Conservation (phyloP, 257 asterid species). For the Linderniella brevidens region DNA sequence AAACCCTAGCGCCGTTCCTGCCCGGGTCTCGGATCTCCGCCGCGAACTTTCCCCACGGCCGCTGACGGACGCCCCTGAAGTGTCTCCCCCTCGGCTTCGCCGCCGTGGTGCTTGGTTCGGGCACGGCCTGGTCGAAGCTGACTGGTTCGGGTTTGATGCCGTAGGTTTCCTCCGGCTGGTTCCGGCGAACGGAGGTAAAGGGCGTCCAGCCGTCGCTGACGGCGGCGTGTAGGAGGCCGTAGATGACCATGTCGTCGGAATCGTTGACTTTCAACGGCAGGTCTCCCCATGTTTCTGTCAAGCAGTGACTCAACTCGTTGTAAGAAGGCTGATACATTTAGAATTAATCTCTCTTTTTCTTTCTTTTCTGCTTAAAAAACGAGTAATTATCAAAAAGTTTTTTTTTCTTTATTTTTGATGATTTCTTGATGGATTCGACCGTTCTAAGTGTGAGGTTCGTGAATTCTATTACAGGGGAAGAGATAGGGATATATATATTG, state of each 20-base stretch:
- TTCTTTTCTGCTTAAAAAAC: too few species aligned
- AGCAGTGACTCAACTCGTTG: not conserved
- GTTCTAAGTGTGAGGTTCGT: too few species aligned
- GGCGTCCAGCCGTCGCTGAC: conserved; percentile 5
- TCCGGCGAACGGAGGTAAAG: not conserved
- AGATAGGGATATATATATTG: too few species aligned
- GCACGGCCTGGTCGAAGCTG: too few species aligned
- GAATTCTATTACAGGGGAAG: too few species aligned
- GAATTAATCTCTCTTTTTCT: too few species aligned
- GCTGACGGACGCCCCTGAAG: conserved; percentile 1
- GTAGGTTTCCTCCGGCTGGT: too few species aligned
- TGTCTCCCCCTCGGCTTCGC: not conserved
- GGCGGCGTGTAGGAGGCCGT: conserved; percentile 6
- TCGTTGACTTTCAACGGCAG: conserved; percentile 4
- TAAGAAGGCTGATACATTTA: too few species aligned
- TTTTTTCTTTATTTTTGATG: too few species aligned
- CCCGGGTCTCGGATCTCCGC: not conserved
- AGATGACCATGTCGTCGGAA: conserved; percentile 5
- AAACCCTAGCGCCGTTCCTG: conserved; percentile 3
- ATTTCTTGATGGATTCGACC: too few species aligned
- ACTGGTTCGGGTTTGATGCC: too few species aligned
- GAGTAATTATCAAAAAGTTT: too few species aligned
- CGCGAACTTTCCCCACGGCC: conserved; percentile 6
- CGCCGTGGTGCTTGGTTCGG: not conserved
- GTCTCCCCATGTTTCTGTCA: conserved; percentile 3